Base-by-base conservation (phyloP, 2,329 filamentous ascomycete genomes). In the Salinomyces thailandicus region DNA sequence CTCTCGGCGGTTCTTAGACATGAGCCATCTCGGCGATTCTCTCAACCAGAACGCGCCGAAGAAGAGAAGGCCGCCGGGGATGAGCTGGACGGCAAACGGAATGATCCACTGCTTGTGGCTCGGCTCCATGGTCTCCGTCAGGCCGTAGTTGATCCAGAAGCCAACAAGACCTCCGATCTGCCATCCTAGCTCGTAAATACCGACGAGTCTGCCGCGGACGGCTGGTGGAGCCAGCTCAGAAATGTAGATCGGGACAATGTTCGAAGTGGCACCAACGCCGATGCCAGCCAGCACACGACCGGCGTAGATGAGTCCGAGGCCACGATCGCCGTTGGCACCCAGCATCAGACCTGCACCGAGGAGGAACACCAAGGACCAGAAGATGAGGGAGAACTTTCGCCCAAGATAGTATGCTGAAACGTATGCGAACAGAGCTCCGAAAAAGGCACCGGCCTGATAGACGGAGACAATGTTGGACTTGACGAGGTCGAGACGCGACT, bases 391-490 rank as follows among this genome's bases (percentile, higher is more conserved):
- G 53, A 68, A 72, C 50, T 73, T 74, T 15, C 82, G 72, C 18
- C 82, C 82, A 43, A 79, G 63, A 54, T 72, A 82, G 63, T 80
- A 77, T 18, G 72, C 76, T 20, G 74, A 70, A 6, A 65, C 68
- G 48, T 81, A 86, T 38, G 77, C 80, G 41, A 73, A 70, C 27
- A 85, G 62, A n/a, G 78, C 75, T 34, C 84, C 84, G 49, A 89
- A 87, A 64, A 91, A 87, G 41, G 82, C 82, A 9, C 40, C 40
- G 7, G 83, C 84, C 60, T 89, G 84, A 62, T 85, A 87, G 36
- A 81, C 73, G 17, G 79, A 85, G 35, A 86, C 82, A 43, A 87
- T 85, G 57, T 87, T 89, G 50, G 78, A 67, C 51, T 76, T 78
- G 32, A 81, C 63, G 3, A 81, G 60, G 18, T 76, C 70, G 17